Conservation (phyloP, 2,329 filamentous ascomycete genomes). For the Colletotrichum tanaceti region DNA sequence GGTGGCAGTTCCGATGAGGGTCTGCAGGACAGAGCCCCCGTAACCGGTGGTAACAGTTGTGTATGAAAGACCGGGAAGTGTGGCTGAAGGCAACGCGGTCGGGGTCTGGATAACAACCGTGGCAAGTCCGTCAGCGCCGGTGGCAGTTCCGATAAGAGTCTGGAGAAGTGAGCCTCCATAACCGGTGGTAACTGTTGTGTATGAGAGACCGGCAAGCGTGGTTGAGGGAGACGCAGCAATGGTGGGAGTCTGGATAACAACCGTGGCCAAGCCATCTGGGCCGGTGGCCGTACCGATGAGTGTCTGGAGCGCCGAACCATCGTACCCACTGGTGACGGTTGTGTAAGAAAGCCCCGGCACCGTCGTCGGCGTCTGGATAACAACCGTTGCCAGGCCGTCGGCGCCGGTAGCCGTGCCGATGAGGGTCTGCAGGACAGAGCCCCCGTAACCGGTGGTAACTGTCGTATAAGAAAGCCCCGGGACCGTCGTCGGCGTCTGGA, state of each 20-base stretch:
- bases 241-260: conserved; percentile 3
- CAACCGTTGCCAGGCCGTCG: conserved; percentile 10
- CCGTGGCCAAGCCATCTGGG: background rate
- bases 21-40: conserved; percentile 18
- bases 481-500: conserved; percentile 11
- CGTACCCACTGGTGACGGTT: conserved; percentile 17
- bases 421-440: background rate
- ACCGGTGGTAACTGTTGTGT: conserved; percentile 28
- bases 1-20: conserved; percentile 1
- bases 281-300: background rate
- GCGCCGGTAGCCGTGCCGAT: background rate
- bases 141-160: conserved; percentile 20
- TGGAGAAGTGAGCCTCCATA: conserved; percentile 20
- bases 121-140: conserved; percentile 24
- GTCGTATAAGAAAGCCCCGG: background rate
- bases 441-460: background rate
- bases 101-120: conserved; percentile 22
- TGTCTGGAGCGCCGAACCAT: background rate
- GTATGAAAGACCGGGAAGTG: background rate
- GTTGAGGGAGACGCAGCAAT: background rate
- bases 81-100: background rate
- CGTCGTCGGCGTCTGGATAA: conserved; percentile 20
- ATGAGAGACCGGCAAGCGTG: conserved; percentile 7
- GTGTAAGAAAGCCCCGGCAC: conserved; percentile 2
- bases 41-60: conserved; percentile 1